A percentile compares a stretch with the other conserved stretches of the same genome.
These are phyloP conservation scores for Nitzschia sp. DNA, from an alignment of 108 stramenopile species.

Conservation along the genomic window DNA sequence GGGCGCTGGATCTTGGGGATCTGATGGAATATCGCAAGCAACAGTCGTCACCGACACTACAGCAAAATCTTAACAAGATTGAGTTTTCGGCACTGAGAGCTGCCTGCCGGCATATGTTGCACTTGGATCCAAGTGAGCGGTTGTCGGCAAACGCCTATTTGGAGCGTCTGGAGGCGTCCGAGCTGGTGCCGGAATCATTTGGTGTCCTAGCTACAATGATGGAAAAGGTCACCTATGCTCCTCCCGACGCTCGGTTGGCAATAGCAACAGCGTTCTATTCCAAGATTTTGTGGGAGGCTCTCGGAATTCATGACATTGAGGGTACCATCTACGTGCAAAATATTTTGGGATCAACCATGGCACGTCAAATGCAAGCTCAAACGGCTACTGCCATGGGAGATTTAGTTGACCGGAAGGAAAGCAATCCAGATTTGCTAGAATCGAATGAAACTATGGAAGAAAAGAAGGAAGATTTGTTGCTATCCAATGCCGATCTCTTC, in stretches of 20 bases:
- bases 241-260: slow-evolving; percentile 90
- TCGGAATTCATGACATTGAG: slow-evolving; percentile 74
- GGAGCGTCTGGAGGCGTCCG: slow-evolving; percentile 56
- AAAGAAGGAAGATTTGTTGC: slow-evolving; percentile 42
- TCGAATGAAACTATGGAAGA: slow-evolving; percentile 35
- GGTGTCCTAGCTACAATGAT: slow-evolving; percentile 22
- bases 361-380: slow-evolving; percentile 13
- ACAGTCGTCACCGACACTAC: slow-evolving; percentile 46
- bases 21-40: slow-evolving; percentile 81
- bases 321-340: slow-evolving; percentile 69
- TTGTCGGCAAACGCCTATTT: slow-evolving; percentile 71
- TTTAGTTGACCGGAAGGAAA: neutral
- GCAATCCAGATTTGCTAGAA: neutral
- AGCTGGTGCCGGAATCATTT: slow-evolving; percentile 33
- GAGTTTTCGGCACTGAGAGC: slow-evolving; percentile 79
- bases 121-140: slow-evolving; percentile 76
- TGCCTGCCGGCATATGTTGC: slow-evolving; percentile 88
- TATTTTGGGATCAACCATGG: slow-evolving; percentile 50
- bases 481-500: slow-evolving; percentile 27
- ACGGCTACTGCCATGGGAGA: neutral
- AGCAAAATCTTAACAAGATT: slow-evolving; percentile 87
- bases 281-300: slow-evolving; percentile 61
- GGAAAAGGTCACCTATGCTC: slow-evolving; percentile 17
- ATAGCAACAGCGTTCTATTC: slow-evolving; percentile 81
- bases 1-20: slow-evolving; percentile 91